Base-by-base conservation (phyloP, 1,139 yeast species). In the Kodamaea sp. region DNA sequence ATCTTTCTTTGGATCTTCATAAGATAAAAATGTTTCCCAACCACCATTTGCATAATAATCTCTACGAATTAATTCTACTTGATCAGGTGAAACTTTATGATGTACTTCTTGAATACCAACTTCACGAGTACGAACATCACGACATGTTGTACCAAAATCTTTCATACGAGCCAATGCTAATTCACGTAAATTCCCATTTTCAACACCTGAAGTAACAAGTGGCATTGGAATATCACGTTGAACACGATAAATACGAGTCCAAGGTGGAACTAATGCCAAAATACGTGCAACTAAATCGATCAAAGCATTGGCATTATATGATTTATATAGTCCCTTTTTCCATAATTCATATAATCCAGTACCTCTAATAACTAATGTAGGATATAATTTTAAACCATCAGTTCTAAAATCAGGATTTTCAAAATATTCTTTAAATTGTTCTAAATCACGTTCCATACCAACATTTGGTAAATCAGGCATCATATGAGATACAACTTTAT, bases 171-270 rank as follows among this genome's bases (percentile, higher is more conserved):
- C 96, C 40, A 92, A 70, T 0, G 98, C 98, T 51, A 92, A 72
- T 60, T 92, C 99, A 61, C 99, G 77, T 55, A 92, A 73, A 57
- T 92, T 92, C 54, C 99, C 99, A 62, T 92, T 94, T 55, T 92
- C 99, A 34, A 92, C 99, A 52, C 99, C 99, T 1, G 96, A 86
- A 1, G 97, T 86, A 31, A 92, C 99, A 51, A 92, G 73, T 0
- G 99, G 99, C 99, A 92, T 92, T 24, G 99, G 99, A 41, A 92
- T 92, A 74, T 92, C 99, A 70, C 99, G 78, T 67, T 92, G 99
- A 26, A 92, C 98, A 61, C 99, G 81, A 63, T 92, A 92, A 51
- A 92, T 92, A 67, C 99, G 82, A 5, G 99, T 92, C 99, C 99
- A 92, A 7, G 99, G 99, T 25, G 99, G 98, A 5, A 92, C 97